Conservation (phyloP, 2,329 filamentous ascomycete species). For the Ceratocystis variospora region DNA sequence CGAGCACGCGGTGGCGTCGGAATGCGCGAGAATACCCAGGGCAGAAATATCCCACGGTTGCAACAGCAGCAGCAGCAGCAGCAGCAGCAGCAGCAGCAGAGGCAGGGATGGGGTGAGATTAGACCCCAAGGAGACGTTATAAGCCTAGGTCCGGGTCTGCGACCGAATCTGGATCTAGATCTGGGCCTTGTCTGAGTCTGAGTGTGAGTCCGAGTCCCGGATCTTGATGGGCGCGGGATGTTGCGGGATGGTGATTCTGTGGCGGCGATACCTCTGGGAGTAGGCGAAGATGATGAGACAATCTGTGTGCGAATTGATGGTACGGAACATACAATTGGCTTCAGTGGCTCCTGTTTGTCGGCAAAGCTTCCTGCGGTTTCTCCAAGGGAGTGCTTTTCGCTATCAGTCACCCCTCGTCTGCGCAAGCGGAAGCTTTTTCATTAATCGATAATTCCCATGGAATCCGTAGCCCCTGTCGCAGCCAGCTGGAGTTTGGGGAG, state of each 20-base stretch:
- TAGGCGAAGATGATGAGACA: no score
- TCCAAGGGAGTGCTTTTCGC: not conserved
- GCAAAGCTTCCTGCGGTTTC: not conserved
- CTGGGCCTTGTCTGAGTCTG: no score
- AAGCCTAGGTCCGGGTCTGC: no score
- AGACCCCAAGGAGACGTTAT: not conserved
- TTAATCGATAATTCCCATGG: not conserved
- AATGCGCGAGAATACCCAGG: not conserved
- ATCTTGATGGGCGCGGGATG: not conserved
- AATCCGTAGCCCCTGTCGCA: constrained; percentile 4
- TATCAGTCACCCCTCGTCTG: not conserved
- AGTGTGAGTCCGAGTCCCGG: no score
- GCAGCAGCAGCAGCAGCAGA: not conserved
- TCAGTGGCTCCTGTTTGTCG: not conserved
- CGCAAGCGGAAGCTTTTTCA: constrained; percentile 5
- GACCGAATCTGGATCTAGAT: no score
- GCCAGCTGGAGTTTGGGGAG: not conserved
- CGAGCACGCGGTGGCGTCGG: not conserved
- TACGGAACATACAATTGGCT: not conserved
- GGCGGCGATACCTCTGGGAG: not conserved
- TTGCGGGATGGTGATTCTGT: not conserved
- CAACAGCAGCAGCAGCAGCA: not conserved
- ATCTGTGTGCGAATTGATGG: not conserved
- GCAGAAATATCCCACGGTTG: not conserved
- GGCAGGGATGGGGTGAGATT: no score